phyloP scores from a whole-genome alignment of 148 eudicot genomes.

The Simmondsia chinensis region DNA sequence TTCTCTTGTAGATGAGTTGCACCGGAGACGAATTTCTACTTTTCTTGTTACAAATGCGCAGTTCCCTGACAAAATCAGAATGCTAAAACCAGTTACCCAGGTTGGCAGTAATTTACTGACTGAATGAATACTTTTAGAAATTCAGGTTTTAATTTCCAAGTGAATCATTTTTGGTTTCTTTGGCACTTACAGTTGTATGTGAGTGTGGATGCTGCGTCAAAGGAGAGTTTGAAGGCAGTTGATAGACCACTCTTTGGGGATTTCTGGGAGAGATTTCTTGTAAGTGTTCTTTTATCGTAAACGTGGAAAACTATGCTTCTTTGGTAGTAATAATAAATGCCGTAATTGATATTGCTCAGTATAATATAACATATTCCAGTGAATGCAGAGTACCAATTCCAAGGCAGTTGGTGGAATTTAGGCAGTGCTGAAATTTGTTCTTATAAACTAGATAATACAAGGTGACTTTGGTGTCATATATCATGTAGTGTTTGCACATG shows the following conservation, averaged over 20 bases:
- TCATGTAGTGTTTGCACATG: too few relatives aligned
- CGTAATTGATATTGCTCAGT: too few relatives aligned
- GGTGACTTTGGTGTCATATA: too few relatives aligned
- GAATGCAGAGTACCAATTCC: too few relatives aligned
- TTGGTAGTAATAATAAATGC: background rate
- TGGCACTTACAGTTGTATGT: conserved; percentile 67
- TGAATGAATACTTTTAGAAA: too few relatives aligned
- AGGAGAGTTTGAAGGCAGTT: conserved; percentile 96
- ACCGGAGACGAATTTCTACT: conserved; percentile 81
- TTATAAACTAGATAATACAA: too few relatives aligned
- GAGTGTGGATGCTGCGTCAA: conserved; percentile 97
- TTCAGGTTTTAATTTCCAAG: too few relatives aligned
- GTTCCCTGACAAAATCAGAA: conserved; percentile 83
- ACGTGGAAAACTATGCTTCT: background rate
- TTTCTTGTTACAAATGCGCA: conserved; percentile 99
- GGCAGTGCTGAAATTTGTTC: too few relatives aligned
- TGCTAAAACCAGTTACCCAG: conserved; percentile 82
- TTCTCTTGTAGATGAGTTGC: conserved; percentile 80
- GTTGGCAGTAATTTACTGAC: too few relatives aligned
- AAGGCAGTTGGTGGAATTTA: too few relatives aligned
- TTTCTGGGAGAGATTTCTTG: conserved; percentile 96
- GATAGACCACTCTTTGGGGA: conserved; percentile 97
- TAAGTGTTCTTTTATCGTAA: conserved; percentile 16
- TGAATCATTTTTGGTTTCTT: too few relatives aligned
- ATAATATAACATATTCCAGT: too few relatives aligned